phyloP scores from a whole-genome alignment of 2,329 filamentous ascomycete species.

The Periconia sp. region DNA sequence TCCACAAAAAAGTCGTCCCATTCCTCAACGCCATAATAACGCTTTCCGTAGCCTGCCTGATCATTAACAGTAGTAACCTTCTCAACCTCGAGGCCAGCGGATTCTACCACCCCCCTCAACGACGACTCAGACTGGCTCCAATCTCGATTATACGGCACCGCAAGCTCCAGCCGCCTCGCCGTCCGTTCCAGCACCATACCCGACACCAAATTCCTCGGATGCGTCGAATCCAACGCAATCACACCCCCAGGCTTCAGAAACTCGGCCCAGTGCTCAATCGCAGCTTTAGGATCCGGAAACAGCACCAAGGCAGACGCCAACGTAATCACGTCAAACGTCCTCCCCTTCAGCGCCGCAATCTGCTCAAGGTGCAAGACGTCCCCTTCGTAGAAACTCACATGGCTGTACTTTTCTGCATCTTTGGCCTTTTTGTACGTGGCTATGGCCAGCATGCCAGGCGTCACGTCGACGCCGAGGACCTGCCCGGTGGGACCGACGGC shows the following conservation, averaged over 20 bases:
- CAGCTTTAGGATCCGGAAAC: conserved; percentile 45
- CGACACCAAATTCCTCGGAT: conserved; percentile 45
- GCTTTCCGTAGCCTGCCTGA: conserved; percentile 39
- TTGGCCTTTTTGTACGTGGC: conserved; percentile 38
- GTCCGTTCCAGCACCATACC: conserved; percentile 48
- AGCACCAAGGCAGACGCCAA: conserved; percentile 50
- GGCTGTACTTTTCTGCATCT: conserved; percentile 32
- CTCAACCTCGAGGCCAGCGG: conserved; percentile 44
- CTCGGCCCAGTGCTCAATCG: conserved; percentile 45
- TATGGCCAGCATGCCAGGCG: conserved; percentile 48
- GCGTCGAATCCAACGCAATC: conserved; percentile 47
- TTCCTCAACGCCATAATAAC: conserved; percentile 34
- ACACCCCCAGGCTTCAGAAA: conserved; percentile 50
- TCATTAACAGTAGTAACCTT: conserved; percentile 37
- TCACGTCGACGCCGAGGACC: conserved; percentile 51
- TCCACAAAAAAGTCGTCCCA: conserved; percentile 46
- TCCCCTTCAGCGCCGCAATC: conserved; percentile 27
- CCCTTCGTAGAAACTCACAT: conserved; percentile 44
- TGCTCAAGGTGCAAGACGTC: conserved; percentile 45
- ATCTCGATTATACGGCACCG: conserved; percentile 44
- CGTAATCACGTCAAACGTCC: conserved; percentile 44
- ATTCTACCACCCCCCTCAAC: conserved; percentile 37
- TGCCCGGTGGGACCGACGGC: conserved; percentile 44
- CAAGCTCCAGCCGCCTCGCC: conserved; percentile 36
- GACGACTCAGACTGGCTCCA: conserved; percentile 43